Evolutionary conservation across 1,139 yeast genomes (phyloP).

Genomic region (Kodamaea anthophila): DNA sequence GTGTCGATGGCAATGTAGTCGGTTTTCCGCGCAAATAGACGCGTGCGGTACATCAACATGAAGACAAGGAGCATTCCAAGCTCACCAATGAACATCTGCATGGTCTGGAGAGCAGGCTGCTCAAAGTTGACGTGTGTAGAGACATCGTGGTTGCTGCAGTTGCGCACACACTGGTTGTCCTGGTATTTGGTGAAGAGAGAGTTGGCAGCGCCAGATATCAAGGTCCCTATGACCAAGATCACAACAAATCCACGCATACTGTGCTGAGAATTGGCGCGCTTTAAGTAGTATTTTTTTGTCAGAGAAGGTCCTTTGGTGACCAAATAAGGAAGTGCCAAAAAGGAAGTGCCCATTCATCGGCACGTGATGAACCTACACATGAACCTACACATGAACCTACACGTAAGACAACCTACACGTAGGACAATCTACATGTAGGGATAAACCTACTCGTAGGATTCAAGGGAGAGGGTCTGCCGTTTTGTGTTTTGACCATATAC

Average conservation of each 20-base stretch:
- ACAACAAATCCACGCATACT: constrained; percentile 3
- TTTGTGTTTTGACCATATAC: too few species aligned
- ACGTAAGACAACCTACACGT: too few species aligned
- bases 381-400: too few species aligned
- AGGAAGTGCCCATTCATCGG: too few species aligned
- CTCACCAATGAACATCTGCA: constrained; percentile 81
- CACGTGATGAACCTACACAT: too few species aligned
- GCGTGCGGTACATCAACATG: constrained; percentile 22
- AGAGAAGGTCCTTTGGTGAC: too few species aligned
- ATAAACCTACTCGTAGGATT: too few species aligned
- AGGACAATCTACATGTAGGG: too few species aligned
- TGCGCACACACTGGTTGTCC: constrained; percentile 65
- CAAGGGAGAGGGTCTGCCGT: too few species aligned
- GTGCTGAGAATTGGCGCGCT: too few species aligned
- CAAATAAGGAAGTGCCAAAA: too few species aligned
- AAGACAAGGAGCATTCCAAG: constrained; percentile 45
- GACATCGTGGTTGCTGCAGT: constrained; percentile 44
- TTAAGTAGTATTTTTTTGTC: too few species aligned
- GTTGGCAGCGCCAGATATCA: constrained; percentile 68
- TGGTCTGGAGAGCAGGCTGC: constrained; percentile 75
- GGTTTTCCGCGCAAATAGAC: constrained; percentile 9
- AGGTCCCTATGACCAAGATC: constrained; percentile 42
- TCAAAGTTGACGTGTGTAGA: constrained; percentile 46
- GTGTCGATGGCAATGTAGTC: constrained; percentile 14
- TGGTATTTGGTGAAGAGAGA: constrained; percentile 72